A percentile compares a stretch with the other conserved stretches of the same genome.
These are phyloP conservation scores for Aspergillus sp. DNA, from an alignment of 2,329 filamentous ascomycete species.

Conservation along the genomic window DNA sequence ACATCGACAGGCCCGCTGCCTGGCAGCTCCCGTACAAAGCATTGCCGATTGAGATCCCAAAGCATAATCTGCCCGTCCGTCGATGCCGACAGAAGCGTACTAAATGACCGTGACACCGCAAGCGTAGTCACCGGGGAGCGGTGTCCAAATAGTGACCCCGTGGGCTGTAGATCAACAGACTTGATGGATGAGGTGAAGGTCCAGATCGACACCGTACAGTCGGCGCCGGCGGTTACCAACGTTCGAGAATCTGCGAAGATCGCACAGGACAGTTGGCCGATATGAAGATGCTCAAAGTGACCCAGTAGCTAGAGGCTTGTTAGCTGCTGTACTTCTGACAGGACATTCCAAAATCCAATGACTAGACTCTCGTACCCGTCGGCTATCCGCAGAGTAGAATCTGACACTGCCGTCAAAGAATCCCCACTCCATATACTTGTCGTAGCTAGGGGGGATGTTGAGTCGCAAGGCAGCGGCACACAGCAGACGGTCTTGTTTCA, in stretches of 20 bases:
- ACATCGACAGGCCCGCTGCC: constrained; percentile 54
- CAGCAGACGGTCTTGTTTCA: constrained; percentile 78
- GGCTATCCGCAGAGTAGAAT: constrained; percentile 82
- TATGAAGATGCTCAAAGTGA: constrained; percentile 89
- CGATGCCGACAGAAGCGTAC: constrained; percentile 80
- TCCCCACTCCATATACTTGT: constrained; percentile 94
- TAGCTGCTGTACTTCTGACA: background rate
- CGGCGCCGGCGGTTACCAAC: constrained; percentile 85
- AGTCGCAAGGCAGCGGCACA: constrained; percentile 82
- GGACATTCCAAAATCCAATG: background rate
- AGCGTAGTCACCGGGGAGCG: constrained; percentile 79
- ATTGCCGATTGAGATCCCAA: constrained; percentile 91
- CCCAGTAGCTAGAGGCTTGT: constrained; percentile 61
- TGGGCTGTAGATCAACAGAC: constrained; percentile 74
- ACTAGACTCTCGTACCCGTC: constrained; percentile 56
- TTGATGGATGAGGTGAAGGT: constrained; percentile 67
- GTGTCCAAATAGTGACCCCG: constrained; percentile 85
- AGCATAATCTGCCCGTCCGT: constrained; percentile 80
- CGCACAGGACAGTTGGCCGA: constrained; percentile 81
- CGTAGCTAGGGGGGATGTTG: constrained; percentile 81
- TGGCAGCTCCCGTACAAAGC: constrained; percentile 77
- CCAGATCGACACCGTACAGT: constrained; percentile 88
- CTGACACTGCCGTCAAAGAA: constrained; percentile 90
- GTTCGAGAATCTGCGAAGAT: constrained; percentile 87
- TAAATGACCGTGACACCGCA: constrained; percentile 83